Percentiles rank a stretch among this genome's conserved stretches.
Conservation (phyloP, 257 asterid species). For the Solanum habrochaites region DNA sequence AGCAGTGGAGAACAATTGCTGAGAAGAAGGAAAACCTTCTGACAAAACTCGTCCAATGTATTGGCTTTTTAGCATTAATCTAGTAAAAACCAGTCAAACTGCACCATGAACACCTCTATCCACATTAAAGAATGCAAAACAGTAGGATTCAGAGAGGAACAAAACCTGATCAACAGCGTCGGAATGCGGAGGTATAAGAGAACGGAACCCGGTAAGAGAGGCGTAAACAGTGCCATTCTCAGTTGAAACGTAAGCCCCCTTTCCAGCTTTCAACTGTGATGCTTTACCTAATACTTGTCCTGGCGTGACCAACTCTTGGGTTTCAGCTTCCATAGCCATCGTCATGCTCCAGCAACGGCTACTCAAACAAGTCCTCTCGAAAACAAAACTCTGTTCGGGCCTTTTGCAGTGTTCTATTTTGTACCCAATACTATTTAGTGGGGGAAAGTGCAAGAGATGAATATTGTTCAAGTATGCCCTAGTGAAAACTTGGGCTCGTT, state of each 20-base stretch:
- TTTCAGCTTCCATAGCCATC: slow-evolving; percentile 14
- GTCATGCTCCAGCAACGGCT: background rate
- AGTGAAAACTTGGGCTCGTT: background rate
- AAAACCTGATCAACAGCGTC: slow-evolving; percentile 51
- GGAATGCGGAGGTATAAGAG: slow-evolving; percentile 31
- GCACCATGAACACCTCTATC: background rate
- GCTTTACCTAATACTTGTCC: slow-evolving; percentile 78
- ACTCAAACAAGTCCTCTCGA: background rate
- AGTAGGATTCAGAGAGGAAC: background rate
- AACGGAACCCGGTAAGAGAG: slow-evolving; percentile 71
- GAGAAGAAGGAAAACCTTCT: background rate
- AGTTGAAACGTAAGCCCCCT: slow-evolving; percentile 60
- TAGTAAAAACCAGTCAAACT: background rate
- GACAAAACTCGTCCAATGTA: background rate
- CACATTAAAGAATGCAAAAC: background rate
- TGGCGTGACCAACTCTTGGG: slow-evolving; percentile 51
- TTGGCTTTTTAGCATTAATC: background rate
- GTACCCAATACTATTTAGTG: background rate
- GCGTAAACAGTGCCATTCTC: slow-evolving; percentile 49
- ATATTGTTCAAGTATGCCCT: background rate
- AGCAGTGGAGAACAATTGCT: background rate
- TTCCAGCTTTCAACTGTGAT: slow-evolving; percentile 57
- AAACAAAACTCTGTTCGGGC: background rate
- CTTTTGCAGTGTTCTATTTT: background rate
- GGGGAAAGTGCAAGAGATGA: background rate